Conservation (phyloP, 1,284 basidiomycete species). For the Anthracocystis panici-leucophaei region DNA sequence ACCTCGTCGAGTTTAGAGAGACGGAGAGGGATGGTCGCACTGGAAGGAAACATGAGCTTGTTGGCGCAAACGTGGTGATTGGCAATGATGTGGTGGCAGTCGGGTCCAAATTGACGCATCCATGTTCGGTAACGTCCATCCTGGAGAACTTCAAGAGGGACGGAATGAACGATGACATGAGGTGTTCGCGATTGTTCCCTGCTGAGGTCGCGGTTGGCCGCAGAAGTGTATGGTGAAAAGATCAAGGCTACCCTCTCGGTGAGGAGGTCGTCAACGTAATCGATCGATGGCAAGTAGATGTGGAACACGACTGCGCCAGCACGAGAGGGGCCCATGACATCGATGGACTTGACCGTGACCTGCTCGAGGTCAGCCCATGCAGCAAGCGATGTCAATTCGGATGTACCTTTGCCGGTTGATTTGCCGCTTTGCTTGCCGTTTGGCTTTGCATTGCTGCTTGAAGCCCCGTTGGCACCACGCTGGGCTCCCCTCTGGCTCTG, state of each 20-base stretch:
- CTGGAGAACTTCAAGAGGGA: constrained; percentile 71
- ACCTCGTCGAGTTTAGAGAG: constrained; percentile 79
- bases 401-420: constrained; percentile 1
- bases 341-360: constrained; percentile 39
- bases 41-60: constrained; percentile 80
- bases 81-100: constrained; percentile 73
- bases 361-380: constrained; percentile 38
- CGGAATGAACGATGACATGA: constrained; percentile 61
- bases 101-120: constrained; percentile 76
- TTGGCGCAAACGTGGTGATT: constrained; percentile 77
- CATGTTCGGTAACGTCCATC: constrained; percentile 79
- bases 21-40: constrained; percentile 79
- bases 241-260: constrained; percentile 71
- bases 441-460: constrained; percentile 69
- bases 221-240: constrained; percentile 70
- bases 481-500: constrained; percentile 71
- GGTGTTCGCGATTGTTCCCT: constrained; percentile 73
- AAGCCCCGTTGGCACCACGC: constrained; percentile 49
- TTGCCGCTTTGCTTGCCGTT: constrained; percentile 35
- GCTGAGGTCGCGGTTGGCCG: constrained; percentile 43
- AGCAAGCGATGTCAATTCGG: constrained; percentile 72
- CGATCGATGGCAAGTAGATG: constrained; percentile 77
- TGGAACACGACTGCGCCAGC: constrained; percentile 72
- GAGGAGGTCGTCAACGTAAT: constrained; percentile 76
- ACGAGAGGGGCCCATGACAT: constrained; percentile 76